Conservation (phyloP, 805 yeast genomes). For the Saccharomycopsis lassenensis region DNA sequence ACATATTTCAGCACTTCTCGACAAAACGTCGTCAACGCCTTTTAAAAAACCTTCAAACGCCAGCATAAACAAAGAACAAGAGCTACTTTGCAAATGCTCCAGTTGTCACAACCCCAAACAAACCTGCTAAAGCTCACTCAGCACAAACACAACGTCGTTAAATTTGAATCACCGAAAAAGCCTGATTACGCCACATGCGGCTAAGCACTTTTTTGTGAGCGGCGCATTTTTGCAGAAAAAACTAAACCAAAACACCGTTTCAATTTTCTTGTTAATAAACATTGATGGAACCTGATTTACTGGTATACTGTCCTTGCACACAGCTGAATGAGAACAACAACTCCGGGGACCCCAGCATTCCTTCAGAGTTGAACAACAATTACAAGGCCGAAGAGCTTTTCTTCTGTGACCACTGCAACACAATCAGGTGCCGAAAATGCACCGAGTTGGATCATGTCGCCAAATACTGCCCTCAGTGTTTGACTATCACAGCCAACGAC, state of each 20-base stretch:
- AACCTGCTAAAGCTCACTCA: neutral
- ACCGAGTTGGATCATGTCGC: conserved; percentile 18
- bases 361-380: conserved; percentile 18
- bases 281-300: conserved; percentile 1
- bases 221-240: too few species aligned
- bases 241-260: too few species aligned
- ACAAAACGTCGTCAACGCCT: too few species aligned
- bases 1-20: too few species aligned
- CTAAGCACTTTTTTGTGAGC: too few species aligned
- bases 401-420: conserved; percentile 24
- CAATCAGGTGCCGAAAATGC: conserved; percentile 24
- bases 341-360: neutral
- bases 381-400: conserved; percentile 18
- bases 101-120: too few species aligned
- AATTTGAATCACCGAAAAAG: too few species aligned
- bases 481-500: conserved; percentile 9
- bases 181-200: too few species aligned
- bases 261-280: too few species aligned
- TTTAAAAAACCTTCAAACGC: too few species aligned
- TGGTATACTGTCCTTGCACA: conserved; percentile 6
- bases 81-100: too few species aligned
- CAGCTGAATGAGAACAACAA: neutral
- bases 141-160: neutral
- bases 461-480: conserved; percentile 25
- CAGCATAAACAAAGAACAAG: too few species aligned